Evolutionary conservation across 2,329 filamentous ascomycete genomes (phyloP).

Genomic region (Achaetomium macrosporum): DNA sequence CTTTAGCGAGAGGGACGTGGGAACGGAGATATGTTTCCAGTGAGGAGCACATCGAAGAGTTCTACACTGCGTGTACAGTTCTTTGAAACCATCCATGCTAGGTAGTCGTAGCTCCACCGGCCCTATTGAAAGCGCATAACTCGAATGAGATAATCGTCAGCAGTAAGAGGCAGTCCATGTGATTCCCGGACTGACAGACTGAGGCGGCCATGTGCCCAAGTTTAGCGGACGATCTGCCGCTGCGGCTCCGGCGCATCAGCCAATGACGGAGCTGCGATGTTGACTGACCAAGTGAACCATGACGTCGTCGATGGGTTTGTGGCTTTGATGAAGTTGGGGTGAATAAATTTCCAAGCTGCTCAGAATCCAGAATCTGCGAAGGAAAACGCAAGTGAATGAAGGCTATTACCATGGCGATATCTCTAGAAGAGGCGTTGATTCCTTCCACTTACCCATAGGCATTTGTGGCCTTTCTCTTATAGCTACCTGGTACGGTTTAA

Average conservation of each 20-base stretch:
- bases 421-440: not conserved
- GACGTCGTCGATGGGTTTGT: constrained; percentile 16
- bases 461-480: no score
- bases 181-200: not conserved
- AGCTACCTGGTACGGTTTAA: no score
- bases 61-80: no score
- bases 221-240: constrained; percentile 17
- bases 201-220: constrained; percentile 11
- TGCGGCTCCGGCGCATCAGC: not conserved
- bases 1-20: no score
- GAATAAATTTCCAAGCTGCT: not conserved
- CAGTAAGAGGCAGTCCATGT: not conserved
- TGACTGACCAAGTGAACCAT: constrained; percentile 6
- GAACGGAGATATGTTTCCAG: no score
- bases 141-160: constrained; percentile 29
- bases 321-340: not conserved
- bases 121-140: no score
- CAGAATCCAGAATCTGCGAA: not conserved
- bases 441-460: not conserved
- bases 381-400: not conserved
- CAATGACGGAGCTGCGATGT: not conserved
- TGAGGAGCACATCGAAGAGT: no score
- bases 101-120: no score
- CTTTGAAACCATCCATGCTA: no score
- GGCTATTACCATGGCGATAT: not conserved